These are phyloP conservation scores for Cantharellus cinnabarinus DNA, from an alignment of 768 basidiomycete genomes.

Conservation along the genomic window DNA sequence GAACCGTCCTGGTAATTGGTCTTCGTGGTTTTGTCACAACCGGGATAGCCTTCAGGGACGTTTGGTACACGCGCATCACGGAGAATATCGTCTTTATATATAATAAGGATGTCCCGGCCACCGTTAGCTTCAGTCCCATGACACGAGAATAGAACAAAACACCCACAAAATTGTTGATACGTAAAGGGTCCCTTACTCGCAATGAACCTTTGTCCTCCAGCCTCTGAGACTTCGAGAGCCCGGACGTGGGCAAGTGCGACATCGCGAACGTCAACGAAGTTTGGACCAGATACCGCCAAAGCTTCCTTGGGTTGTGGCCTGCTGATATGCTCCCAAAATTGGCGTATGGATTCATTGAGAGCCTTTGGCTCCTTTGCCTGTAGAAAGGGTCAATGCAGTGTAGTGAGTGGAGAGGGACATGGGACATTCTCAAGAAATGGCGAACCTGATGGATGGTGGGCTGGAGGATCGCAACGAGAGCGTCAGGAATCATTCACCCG, in stretches of 20 bases:
- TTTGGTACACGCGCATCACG: background rate
- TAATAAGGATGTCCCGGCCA: too few species aligned
- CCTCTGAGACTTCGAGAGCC: constrained; percentile 8
- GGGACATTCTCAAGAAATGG: background rate
- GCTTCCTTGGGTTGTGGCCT: background rate
- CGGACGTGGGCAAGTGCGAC: constrained; percentile 13
- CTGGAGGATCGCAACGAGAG: background rate
- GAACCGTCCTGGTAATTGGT: background rate
- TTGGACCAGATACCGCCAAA: background rate
- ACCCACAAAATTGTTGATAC: background rate
- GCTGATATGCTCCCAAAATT: constrained; percentile 1
- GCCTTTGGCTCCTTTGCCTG: background rate
- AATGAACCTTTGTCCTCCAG: constrained; percentile 11
- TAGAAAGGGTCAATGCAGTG: background rate
- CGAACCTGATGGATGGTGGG: background rate
- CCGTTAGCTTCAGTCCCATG: too few species aligned
- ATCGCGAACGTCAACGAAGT: constrained; percentile 15
- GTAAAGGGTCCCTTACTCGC: background rate
- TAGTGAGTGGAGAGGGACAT: background rate
- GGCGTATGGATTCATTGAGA: constrained; percentile 18
- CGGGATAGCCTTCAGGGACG: background rate
- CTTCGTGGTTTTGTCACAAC: background rate
- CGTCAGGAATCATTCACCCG: background rate
- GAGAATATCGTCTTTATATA: background rate
- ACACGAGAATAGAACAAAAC: background rate